A percentile compares a stretch with the other conserved stretches of the same genome.
Evolutionary conservation across 2,329 filamentous ascomycete species (phyloP).

Genomic region (Hymenoscyphus fraxineus): DNA sequence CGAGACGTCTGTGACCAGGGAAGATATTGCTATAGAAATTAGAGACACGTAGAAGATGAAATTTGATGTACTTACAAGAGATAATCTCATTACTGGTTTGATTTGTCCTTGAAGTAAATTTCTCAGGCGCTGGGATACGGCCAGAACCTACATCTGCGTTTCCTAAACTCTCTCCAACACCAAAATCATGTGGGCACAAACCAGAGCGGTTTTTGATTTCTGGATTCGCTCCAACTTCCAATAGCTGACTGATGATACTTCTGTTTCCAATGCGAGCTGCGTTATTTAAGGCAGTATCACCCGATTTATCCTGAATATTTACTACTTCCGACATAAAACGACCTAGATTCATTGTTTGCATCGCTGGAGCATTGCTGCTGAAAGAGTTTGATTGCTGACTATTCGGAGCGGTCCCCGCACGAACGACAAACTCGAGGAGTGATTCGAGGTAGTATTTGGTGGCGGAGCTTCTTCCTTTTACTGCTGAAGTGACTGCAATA

Average conservation of each 20-base stretch:
- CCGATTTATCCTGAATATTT: conserved; percentile 88
- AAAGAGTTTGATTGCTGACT: conserved; percentile 43
- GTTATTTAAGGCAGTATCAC: conserved; percentile 92
- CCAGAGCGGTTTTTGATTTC: conserved; percentile 87
- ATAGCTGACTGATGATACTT: conserved; percentile 92
- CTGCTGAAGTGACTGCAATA: conserved; percentile 91
- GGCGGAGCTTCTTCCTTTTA: conserved; percentile 86
- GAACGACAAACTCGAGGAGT: conserved; percentile 88
- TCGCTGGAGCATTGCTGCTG: conserved; percentile 24
- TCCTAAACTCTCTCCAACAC: conserved; percentile 60
- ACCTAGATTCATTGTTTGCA: conserved; percentile 67
- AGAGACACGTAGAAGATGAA: conserved; percentile 18
- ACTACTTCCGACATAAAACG: conserved; percentile 97
- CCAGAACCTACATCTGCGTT: conserved; percentile 47
- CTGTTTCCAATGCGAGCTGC: conserved; percentile 89
- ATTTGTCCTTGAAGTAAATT: conserved; percentile 45
- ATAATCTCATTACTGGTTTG: conserved; percentile 80
- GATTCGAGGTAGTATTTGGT: conserved; percentile 96
- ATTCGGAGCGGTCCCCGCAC: conserved; percentile 66
- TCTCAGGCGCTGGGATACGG: conserved; percentile 45
- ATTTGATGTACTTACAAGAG: conserved; percentile 55
- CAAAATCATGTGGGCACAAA: conserved; percentile 87
- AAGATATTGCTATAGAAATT: conserved; percentile 65
- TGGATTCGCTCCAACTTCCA: conserved; percentile 94
- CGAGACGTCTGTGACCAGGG: conserved; percentile 75